These are phyloP conservation scores for Kodamaea lidongshanica DNA, from an alignment of 805 yeast genomes.

Conservation along the genomic window DNA sequence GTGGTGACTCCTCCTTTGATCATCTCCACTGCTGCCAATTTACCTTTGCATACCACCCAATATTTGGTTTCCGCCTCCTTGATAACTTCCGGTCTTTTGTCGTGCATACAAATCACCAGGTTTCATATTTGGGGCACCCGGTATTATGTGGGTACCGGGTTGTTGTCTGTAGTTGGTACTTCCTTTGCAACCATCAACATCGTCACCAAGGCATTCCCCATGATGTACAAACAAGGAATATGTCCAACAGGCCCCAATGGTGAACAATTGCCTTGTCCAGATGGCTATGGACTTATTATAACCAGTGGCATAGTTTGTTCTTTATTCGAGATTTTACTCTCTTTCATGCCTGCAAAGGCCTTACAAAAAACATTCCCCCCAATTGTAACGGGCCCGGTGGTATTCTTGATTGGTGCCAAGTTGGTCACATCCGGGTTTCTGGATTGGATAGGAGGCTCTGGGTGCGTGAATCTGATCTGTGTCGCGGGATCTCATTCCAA, in stretches of 20 bases:
- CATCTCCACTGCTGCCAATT: slow-evolving; percentile 58
- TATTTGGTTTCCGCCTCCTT: slow-evolving; percentile 35
- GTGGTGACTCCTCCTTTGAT: slow-evolving; percentile 78
- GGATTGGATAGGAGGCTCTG: slow-evolving; percentile 87
- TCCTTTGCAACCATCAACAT: slow-evolving; percentile 84
- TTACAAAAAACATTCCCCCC: slow-evolving; percentile 80
- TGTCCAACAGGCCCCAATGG: slow-evolving; percentile 67
- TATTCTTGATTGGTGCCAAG: slow-evolving; percentile 69
- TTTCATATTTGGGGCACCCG: slow-evolving; percentile 69
- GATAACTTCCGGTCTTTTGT: slow-evolving; percentile 46
- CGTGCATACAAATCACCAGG: slow-evolving; percentile 72
- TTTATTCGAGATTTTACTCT: slow-evolving; percentile 61
- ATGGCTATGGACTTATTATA: slow-evolving; percentile 82
- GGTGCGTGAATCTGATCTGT: slow-evolving; percentile 41
- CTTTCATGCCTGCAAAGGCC: slow-evolving; percentile 69
- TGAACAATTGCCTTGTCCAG: slow-evolving; percentile 68
- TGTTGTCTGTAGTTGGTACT: slow-evolving; percentile 86
- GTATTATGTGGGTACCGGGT: slow-evolving; percentile 80
- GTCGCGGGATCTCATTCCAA: slow-evolving; percentile 33
- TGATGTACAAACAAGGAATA: slow-evolving; percentile 68
- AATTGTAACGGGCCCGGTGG: slow-evolving; percentile 90
- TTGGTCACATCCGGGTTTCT: slow-evolving; percentile 67
- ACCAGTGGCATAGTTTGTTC: slow-evolving; percentile 80
- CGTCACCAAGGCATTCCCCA: slow-evolving; percentile 66
- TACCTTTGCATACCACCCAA: slow-evolving; percentile 35